Evolutionary conservation across 2,329 filamentous ascomycete genomes (phyloP).

Genomic region (Diaporthe helianthi): DNA sequence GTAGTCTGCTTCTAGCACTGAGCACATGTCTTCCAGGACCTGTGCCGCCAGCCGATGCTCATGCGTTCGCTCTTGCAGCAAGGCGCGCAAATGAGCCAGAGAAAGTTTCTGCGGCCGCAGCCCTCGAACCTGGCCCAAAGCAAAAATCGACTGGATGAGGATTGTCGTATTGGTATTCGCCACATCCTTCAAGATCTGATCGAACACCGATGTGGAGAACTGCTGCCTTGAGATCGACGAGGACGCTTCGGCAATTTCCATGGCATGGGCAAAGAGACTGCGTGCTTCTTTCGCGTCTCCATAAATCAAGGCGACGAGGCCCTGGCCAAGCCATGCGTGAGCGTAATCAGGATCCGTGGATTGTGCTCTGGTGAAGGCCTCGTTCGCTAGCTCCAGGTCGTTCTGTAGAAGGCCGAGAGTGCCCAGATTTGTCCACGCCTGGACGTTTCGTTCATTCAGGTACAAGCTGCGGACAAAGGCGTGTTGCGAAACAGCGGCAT

Average conservation of each 20-base stretch:
- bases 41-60: slow-evolving; percentile 70
- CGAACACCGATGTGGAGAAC: slow-evolving; percentile 83
- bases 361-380: slow-evolving; percentile 88
- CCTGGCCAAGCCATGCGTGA: slow-evolving; percentile 93
- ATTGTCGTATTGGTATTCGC: slow-evolving; percentile 59
- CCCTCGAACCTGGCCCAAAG: slow-evolving; percentile 78
- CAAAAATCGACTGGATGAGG: slow-evolving; percentile 87
- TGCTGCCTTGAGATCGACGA: slow-evolving; percentile 76
- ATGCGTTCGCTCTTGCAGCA: slow-evolving; percentile 82
- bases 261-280: slow-evolving; percentile 89
- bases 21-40: slow-evolving; percentile 71
- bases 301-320: slow-evolving; percentile 74
- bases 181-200: slow-evolving; percentile 71
- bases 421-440: slow-evolving; percentile 90
- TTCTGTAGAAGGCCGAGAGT: slow-evolving; percentile 84
- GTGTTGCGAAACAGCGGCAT: slow-evolving; percentile 88
- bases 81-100: slow-evolving; percentile 77
- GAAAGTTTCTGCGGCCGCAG: slow-evolving; percentile 75
- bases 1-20: slow-evolving; percentile 78
- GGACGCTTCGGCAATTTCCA: slow-evolving; percentile 86
- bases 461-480: slow-evolving; percentile 92
- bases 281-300: slow-evolving; percentile 74
- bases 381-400: slow-evolving; percentile 85
- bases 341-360: slow-evolving; percentile 94
- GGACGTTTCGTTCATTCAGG: slow-evolving; percentile 85